Base-by-base conservation (phyloP, 768 basidiomycete species). In the Suillus tomentosus region DNA sequence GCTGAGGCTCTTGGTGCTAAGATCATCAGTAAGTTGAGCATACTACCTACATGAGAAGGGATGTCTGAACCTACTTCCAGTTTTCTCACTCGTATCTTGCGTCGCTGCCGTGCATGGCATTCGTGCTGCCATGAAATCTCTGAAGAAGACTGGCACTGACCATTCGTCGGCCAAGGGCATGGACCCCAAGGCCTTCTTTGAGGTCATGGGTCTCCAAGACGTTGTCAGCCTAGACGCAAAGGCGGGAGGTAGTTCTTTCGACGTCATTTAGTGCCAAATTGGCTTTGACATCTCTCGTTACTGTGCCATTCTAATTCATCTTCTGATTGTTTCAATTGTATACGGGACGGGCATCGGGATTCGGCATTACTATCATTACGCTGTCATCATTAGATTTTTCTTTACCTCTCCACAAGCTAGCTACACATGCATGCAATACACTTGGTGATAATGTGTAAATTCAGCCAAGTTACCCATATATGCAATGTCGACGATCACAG, bases 71-170 rank as follows among this genome's bases (percentile, higher is more conserved):
- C 7, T 3, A 1, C 27, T 37, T 31, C 34, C 53, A 91, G 89
- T 91, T 70, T 92, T 91, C 74, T 91, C 89, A 11, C 79, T 91
- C 8, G 88, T 89, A 3, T 91, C 89, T 34, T 88, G 86, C 66
- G 90, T 92, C 37, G 88, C 90, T 24, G 89, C 88, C 69, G 84
- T 90, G 10, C 90, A 92, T 69, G 89, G 84, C n/a, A 83, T 90
- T 61, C 87, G 90, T 56, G 85, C 85, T n/a, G 90, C 90, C 8
- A 90, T 91, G 87, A 82, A 82, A 19, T 85, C 86, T 0, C 76
- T 92, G 51, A 90, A 88, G 78, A 89, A 89, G 78, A 91, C 89
- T 3, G 90, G 90, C 9, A 91, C 90, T 6, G 90, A 92, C 72
- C 90, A 87, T 71, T 65, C 71, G 31, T 81, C 82, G 9, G 82